phyloP scores from a whole-genome alignment of 192 early-diverging fungal genomes.

The Backusella tuberculispora region DNA sequence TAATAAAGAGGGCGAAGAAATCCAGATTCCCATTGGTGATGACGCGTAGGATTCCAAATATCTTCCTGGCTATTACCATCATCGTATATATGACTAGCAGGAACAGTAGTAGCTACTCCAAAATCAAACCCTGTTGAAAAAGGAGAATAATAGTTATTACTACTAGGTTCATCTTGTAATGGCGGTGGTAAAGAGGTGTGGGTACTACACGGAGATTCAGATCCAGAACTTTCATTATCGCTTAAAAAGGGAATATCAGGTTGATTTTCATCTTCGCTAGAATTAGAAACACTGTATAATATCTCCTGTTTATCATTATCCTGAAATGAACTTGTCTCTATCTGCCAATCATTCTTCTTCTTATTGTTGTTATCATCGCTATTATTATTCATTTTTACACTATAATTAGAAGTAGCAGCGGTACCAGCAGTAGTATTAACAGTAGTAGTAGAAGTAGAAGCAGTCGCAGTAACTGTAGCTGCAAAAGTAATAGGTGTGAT shows the following conservation, averaged over 20 bases:
- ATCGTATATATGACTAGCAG: background rate
- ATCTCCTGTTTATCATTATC: background rate
- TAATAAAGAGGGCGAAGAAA: background rate
- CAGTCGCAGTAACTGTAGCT: background rate
- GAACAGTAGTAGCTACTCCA: background rate
- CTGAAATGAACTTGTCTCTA: background rate
- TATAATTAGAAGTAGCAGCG: background rate
- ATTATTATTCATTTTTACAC: background rate
- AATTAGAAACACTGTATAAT: background rate
- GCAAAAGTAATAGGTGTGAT: background rate
- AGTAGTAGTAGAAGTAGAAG: background rate
- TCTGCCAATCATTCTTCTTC: background rate
- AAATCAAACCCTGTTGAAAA: conserved; percentile 26
- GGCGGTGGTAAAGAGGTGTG: background rate
- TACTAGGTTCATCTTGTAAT: background rate
- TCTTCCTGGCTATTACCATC: background rate
- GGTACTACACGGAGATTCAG: conserved; percentile 1
- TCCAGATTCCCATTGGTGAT: conserved; percentile 12
- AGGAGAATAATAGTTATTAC: conserved; percentile 9
- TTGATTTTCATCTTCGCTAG: conserved; percentile 13
- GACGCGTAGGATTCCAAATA: background rate
- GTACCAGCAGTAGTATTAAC: background rate
- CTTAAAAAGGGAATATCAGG: conserved; percentile 16
- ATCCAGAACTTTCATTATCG: conserved; percentile 15
- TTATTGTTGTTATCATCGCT: background rate